These are phyloP conservation scores for Lodderomyces oxycetoniae DNA, from an alignment of 1,139 yeast genomes.

Conservation along the genomic window DNA sequence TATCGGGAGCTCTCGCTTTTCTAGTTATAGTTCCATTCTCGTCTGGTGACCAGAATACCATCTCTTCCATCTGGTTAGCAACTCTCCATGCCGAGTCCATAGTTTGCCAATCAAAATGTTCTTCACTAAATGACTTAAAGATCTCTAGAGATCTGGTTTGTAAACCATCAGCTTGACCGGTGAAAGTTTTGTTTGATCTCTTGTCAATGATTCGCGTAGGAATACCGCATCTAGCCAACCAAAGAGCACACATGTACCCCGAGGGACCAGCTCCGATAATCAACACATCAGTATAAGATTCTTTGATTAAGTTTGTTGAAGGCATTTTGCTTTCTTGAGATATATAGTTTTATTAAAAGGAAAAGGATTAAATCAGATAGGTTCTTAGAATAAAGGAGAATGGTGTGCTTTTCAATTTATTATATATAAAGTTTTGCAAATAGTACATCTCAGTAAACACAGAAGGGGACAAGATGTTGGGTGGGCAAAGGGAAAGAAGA, in stretches of 20 bases:
- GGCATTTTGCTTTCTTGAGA: too few species aligned
- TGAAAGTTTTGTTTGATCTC: conserved; percentile 22
- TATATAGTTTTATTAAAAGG: too few species aligned
- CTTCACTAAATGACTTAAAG: conserved; percentile 19
- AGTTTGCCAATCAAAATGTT: conserved; percentile 22
- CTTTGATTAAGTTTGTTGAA: conserved; percentile 11
- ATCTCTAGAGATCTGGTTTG: conserved; percentile 26
- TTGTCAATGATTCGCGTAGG: conserved; percentile 29
- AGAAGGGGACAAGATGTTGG: too few species aligned
- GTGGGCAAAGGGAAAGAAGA: too few species aligned
- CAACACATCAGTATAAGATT: conserved; percentile 28
- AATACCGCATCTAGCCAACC: conserved; percentile 28
- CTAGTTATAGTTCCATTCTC: conserved; percentile 18
- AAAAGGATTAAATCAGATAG: too few species aligned
- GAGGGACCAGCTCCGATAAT: conserved; percentile 38
- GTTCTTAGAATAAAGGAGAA: too few species aligned
- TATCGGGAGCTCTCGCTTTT: conserved; percentile 24
- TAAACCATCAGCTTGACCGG: conserved; percentile 37
- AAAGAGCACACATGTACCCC: conserved; percentile 26
- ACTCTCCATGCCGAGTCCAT: conserved; percentile 24
- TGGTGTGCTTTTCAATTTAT: too few species aligned
- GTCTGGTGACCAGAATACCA: conserved; percentile 24
- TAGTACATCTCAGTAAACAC: too few species aligned
- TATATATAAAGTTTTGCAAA: too few species aligned
- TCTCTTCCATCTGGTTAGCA: conserved; percentile 25